These are phyloP conservation scores for Phaeotremella fagi DNA, from an alignment of 768 basidiomycete genomes.

Conservation along the genomic window DNA sequence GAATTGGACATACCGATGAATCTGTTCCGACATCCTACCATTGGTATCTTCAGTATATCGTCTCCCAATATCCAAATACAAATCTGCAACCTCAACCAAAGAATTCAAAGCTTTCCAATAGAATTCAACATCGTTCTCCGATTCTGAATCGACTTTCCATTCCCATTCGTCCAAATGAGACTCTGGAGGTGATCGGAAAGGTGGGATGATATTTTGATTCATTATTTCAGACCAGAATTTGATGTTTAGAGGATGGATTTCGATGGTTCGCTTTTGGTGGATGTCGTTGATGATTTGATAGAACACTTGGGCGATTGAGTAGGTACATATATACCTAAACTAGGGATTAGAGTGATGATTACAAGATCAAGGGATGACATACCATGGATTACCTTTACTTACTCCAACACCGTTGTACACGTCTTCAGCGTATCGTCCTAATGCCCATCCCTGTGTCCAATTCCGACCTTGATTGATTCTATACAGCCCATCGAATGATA, in stretches of 20 bases:
- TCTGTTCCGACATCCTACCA: slow-evolving; percentile 43
- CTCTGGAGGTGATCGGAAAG: not conserved
- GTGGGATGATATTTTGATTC: not conserved
- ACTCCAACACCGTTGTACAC: slow-evolving; percentile 46
- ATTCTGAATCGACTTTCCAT: not conserved
- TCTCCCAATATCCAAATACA: slow-evolving; percentile 14
- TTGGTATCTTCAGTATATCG: slow-evolving; percentile 7
- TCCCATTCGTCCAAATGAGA: not conserved
- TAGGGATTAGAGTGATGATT: not conserved
- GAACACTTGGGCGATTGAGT: slow-evolving; percentile 27
- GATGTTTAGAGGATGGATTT: slow-evolving; percentile 4
- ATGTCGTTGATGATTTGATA: slow-evolving; percentile 15
- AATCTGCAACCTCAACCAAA: slow-evolving; percentile 21
- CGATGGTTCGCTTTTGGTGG: slow-evolving; percentile 6
- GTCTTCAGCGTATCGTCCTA: slow-evolving; percentile 45
- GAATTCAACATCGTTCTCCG: not conserved
- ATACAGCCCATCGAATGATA: slow-evolving; percentile 43
- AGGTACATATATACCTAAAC: slow-evolving; percentile 39
- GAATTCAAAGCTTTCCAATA: slow-evolving; percentile 13
- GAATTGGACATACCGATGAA: slow-evolving; percentile 21
- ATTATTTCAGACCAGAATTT: slow-evolving; percentile 38
- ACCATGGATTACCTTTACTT: slow-evolving; percentile 48
- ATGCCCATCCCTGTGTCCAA: slow-evolving; percentile 38
- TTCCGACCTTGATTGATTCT: slow-evolving; percentile 32
- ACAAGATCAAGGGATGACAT: slow-evolving; percentile 1